Percentiles rank a stretch among this genome's conserved stretches.
Evolutionary conservation across 2,329 filamentous ascomycete genomes (phyloP).

Genomic region (Fusarium chuoi): DNA sequence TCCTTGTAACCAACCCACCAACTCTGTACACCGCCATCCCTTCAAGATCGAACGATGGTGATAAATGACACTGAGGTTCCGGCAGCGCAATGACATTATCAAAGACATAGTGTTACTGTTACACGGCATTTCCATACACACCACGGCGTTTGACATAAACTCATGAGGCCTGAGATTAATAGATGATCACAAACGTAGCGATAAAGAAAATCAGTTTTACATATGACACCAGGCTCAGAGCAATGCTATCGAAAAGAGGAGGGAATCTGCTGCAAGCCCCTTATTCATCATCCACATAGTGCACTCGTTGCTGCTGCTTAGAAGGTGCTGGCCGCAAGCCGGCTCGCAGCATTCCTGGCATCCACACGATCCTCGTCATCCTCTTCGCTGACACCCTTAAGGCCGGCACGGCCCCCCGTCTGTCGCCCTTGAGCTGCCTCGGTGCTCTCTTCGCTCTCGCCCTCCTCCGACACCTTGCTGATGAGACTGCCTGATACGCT

Average conservation of each 20-base stretch:
- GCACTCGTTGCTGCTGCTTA: constrained; percentile 53
- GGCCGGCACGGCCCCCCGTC: constrained; percentile 55
- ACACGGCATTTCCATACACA: constrained; percentile 13
- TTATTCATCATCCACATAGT: constrained; percentile 28
- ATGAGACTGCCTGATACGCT: constrained; percentile 80
- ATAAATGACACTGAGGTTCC: constrained; percentile 14
- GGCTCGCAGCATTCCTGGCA: constrained; percentile 92
- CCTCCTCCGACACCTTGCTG: constrained; percentile 71
- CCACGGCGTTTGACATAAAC: constrained; percentile 22
- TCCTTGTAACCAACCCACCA: not conserved
- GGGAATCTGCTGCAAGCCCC: constrained; percentile 32
- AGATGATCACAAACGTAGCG: not conserved
- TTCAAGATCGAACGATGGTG: constrained; percentile 24
- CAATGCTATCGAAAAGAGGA: constrained; percentile 40
- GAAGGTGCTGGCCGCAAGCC: constrained; percentile 94
- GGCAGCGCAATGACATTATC: constrained; percentile 10
- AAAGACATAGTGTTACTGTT: not conserved
- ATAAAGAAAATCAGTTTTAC: constrained; percentile 34
- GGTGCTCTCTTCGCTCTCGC: constrained; percentile 57
- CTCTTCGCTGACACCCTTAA: constrained; percentile 75
- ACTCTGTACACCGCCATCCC: constrained; percentile 26
- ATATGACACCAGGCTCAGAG: constrained; percentile 39
- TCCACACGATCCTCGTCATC: constrained; percentile 95
- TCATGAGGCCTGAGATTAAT: constrained; percentile 11
- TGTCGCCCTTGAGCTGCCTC: constrained; percentile 51